phyloP scores from a whole-genome alignment of 208 protist genomes.

The Herpetomonas tarakana region DNA sequence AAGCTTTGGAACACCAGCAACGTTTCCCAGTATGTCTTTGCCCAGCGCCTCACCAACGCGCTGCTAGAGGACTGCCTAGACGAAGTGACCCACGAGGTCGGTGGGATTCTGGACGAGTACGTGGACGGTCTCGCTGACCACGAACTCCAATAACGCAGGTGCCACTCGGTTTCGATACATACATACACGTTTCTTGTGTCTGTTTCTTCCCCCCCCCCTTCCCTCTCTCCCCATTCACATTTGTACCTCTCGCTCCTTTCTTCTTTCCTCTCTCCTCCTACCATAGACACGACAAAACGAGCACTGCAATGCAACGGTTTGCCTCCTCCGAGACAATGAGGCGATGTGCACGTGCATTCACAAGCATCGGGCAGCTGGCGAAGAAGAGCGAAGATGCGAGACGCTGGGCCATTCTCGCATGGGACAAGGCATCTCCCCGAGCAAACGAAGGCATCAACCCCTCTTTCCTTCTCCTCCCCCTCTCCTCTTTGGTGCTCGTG shows the following conservation, averaged over 20 bases:
- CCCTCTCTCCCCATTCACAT: background rate
- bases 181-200: background rate
- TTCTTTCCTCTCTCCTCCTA: conserved; percentile 4
- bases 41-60: conserved; percentile 69
- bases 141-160: conserved; percentile 60
- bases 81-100: conserved; percentile 82
- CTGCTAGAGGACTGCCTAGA: conserved; percentile 68
- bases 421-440: no score
- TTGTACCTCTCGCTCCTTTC: background rate
- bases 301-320: no score
- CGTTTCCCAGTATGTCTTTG: conserved; percentile 80
- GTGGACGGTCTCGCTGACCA: conserved; percentile 79
- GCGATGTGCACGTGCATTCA: no score
- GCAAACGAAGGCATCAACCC: no score
- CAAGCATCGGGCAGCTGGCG: no score
- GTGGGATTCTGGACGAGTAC: conserved; percentile 78
- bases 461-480: background rate
- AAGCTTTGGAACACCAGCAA: conserved; percentile 79
- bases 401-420: no score
- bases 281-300: no score
- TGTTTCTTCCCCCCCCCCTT: background rate
- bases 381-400: no score
- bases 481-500: background rate
- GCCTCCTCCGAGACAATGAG: background rate
- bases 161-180: no score